Evolutionary conservation across 495 filamentous ascomycete species (phyloP).

Genomic region (Barbatosphaeria neglecta): DNA sequence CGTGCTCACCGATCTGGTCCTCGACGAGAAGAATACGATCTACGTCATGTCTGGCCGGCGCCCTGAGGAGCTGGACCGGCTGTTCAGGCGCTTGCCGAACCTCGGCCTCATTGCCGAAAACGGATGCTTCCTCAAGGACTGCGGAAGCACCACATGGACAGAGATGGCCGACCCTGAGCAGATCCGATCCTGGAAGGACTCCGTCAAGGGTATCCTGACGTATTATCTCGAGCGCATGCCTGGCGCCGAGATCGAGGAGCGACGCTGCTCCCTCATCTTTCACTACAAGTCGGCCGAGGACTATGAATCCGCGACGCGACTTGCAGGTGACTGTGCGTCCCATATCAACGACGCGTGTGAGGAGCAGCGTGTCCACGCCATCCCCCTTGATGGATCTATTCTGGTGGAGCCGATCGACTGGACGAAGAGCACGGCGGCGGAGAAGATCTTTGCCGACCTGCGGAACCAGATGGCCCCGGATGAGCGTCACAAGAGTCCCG

Average conservation of each 20-base stretch:
- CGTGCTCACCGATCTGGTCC: slow-evolving; percentile 63
- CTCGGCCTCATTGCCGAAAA: slow-evolving; percentile 87
- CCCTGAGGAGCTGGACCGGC: slow-evolving; percentile 73
- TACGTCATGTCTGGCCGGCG: slow-evolving; percentile 85
- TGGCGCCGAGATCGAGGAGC: slow-evolving; percentile 74
- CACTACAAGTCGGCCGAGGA: slow-evolving; percentile 78
- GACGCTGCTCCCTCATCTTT: slow-evolving; percentile 77
- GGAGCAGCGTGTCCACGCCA: slow-evolving; percentile 68
- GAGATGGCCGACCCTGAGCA: slow-evolving; percentile 57
- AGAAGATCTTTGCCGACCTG: slow-evolving; percentile 52
- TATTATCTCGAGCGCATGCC: slow-evolving; percentile 86
- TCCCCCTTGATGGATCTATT: slow-evolving; percentile 65
- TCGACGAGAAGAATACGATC: slow-evolving; percentile 69
- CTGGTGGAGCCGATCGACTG: slow-evolving; percentile 70
- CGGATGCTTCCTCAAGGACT: slow-evolving; percentile 73
- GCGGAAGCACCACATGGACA: slow-evolving; percentile 55
- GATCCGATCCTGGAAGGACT: slow-evolving; percentile 63
- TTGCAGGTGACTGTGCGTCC: slow-evolving; percentile 75
- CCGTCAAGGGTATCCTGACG: slow-evolving; percentile 60
- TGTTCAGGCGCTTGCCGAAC: slow-evolving; percentile 67
- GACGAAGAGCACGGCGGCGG: slow-evolving; percentile 74
- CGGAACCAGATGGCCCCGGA: slow-evolving; percentile 25
- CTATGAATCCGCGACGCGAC: slow-evolving; percentile 52
- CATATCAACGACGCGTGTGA: slow-evolving; percentile 90
- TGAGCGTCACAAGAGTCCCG: slow-evolving; percentile 31